Conservation (phyloP, 2,329 filamentous ascomycete species). For the Pezizomycotina sp. region DNA sequence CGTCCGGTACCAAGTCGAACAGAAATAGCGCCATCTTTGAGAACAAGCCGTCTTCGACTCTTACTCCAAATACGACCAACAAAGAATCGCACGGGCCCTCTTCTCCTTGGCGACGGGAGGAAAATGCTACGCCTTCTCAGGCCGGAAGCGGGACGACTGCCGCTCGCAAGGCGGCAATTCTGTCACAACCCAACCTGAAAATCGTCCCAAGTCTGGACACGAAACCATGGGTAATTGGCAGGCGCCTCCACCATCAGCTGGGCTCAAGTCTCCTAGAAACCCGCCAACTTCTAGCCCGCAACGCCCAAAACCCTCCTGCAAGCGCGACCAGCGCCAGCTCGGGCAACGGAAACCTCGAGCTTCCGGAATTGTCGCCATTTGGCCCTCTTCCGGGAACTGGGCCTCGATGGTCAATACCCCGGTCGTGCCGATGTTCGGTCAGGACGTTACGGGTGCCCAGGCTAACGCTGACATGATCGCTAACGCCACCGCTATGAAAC, state of each 20-base stretch:
- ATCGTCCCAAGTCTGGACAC: slow-evolving; percentile 63
- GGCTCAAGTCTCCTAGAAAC: slow-evolving; percentile 14
- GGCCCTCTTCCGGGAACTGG: slow-evolving; percentile 76
- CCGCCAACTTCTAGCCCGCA: slow-evolving; percentile 43
- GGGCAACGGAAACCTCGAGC: slow-evolving; percentile 50
- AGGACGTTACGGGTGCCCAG: slow-evolving; percentile 36
- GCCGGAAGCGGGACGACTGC: slow-evolving; percentile 33
- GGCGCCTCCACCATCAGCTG: slow-evolving; percentile 57
- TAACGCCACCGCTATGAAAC: slow-evolving; percentile 96
- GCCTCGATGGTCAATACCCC: slow-evolving; percentile 97
- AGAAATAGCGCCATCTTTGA: slow-evolving; percentile 75
- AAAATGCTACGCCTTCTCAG: slow-evolving; percentile 27
- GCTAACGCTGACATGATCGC: slow-evolving; percentile 94
- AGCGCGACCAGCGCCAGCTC: slow-evolving; percentile 56
- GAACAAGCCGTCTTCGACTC: slow-evolving; percentile 30
- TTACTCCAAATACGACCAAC: slow-evolving; percentile 50
- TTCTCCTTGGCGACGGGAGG: slow-evolving; percentile 55
- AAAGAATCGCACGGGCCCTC: slow-evolving; percentile 47
- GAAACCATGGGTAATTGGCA: slow-evolving; percentile 92
- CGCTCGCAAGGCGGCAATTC: slow-evolving; percentile 7
- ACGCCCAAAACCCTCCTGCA: slow-evolving; percentile 58
- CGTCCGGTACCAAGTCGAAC: slow-evolving; percentile 51
- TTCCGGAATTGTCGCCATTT: slow-evolving; percentile 75
- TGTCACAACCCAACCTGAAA: slow-evolving; percentile 39
- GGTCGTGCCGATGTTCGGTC: slow-evolving; percentile 72